These are phyloP conservation scores for Lobulomyces angularis DNA, from an alignment of 192 early-diverging fungal genomes.

Conservation along the genomic window DNA sequence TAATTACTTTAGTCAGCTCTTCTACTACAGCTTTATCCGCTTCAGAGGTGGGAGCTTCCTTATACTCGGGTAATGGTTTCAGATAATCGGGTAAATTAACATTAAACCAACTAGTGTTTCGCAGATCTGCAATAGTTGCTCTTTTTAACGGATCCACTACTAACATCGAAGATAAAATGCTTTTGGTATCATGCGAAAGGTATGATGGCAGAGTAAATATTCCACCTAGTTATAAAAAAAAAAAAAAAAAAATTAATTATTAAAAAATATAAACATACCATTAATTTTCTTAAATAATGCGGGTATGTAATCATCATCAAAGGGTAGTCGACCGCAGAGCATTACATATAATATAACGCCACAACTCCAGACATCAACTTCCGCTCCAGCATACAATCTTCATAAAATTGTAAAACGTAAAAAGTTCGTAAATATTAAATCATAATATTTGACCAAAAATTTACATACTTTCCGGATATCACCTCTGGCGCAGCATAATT, in stretches of 20 bases:
- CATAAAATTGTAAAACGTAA: neutral
- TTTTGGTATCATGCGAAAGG: constrained; percentile 68
- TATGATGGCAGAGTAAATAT: constrained; percentile 84
- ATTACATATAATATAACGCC: constrained; percentile 63
- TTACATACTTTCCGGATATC: constrained; percentile 29
- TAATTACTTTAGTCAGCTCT: constrained; percentile 61
- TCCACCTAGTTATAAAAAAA: constrained; percentile 42
- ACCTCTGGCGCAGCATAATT: constrained; percentile 67
- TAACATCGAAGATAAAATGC: constrained; percentile 76
- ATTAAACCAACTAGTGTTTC: constrained; percentile 85
- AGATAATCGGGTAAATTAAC: constrained; percentile 87
- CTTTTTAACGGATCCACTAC: constrained; percentile 94
- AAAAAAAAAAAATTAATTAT: constrained; percentile 5
- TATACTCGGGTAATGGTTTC: constrained; percentile 60
- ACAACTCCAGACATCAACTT: constrained; percentile 62
- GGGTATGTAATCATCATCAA: constrained; percentile 66
- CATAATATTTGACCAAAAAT: neutral
- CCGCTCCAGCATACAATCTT: constrained; percentile 53
- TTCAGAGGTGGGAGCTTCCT: constrained; percentile 44
- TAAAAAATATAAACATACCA: constrained; percentile 18
- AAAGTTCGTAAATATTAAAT: constrained; percentile 2
- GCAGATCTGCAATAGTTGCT: constrained; percentile 78
- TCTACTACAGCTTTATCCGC: constrained; percentile 70
- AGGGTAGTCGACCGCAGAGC: constrained; percentile 58
- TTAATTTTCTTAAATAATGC: constrained; percentile 89